Base-by-base conservation (phyloP, 441 rosid genomes). In the Lepidium campestre region DNA sequence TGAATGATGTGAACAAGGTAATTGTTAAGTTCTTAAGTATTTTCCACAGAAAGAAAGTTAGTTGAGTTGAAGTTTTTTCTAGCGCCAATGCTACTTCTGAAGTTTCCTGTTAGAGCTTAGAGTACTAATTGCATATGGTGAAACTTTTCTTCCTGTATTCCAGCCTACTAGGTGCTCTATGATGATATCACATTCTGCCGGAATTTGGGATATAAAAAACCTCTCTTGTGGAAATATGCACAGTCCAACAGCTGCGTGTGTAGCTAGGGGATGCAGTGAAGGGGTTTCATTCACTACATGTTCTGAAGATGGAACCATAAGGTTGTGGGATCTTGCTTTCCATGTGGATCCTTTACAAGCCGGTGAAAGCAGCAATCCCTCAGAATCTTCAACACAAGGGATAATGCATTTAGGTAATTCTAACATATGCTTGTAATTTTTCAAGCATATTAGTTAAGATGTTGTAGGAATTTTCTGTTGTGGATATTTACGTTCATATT, bases 281-380 rank as follows among this genome's bases (percentile, higher is more conserved):
- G 94, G 92, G 69, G 80, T 86, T 73, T 87, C 96, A 37, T 91
- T 91, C 77, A 84, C 96, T 42, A 91, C 94, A 67, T 91, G 96
- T 80, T 89, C 96, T 41, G 84, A 89, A 62, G 97, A 91, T 81
- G 96, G 96, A 49, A 82, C 89, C 55, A 83, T 89, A 50, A 80
- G 96, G 78, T 68, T 91, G 68, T 89, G 97, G 96, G 97, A 89
- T 79, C 87, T 91, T 70, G 83, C 76, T 67, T 68, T 81, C 60
- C 86, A 82, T 74, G 75, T 77, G 47, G 78, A 76, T 67, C 59
- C 68, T 6, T 76, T 54, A 59, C 70, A 79, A 57, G 78, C 71
- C 70, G 73, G 59, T 25, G 42, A 66, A 62, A 79, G 67, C 39
- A 46, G 40, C 31, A 73, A 75, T 62, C 71, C 71, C 62, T 44